Evolutionary conservation across 164 flowering plant species (phyloP), one percentile per base, ranked within the genome.

Genomic region (Chimonanthus praecox): DNA sequence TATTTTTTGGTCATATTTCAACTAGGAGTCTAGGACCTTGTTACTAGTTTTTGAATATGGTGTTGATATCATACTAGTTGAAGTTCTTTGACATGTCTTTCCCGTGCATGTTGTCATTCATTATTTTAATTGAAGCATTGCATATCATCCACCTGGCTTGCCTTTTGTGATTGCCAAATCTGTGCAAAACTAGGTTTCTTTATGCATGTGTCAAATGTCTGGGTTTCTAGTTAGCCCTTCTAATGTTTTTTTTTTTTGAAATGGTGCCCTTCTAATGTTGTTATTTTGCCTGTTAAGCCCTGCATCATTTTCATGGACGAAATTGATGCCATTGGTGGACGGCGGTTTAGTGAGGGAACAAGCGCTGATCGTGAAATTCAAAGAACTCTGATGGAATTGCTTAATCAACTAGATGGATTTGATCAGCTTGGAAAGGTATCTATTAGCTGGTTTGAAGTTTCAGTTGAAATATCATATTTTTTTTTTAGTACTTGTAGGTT

Each of bases 261-360:
- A 58, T 13, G 61, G 61, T 13, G 65, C 47, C 45, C 48, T 72
- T 50, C 54, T 58, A 10, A 65, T 48, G 9, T 20, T 76, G 44
- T 47, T 10, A 4, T 78, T 78, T 45, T 73, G 1, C 47, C 50
- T 84, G n/a, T 79, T 64, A 13, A 92, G 97, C 98, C 98, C 7
- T 94, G 98, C 85, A 94, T 94, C 76, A 94, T 92, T 67, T 96
- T 95, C 79, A 96, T 96, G 97, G 97, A 93, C 82, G 98, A 96
- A 80, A 94, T 96, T 65, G 99, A 96, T 87, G 98, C 97, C 63
- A 92, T 96, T 83, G 98, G 98, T 70, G 97, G 97, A 6, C 94
- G 97, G 66, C 94, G 99, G 62, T 90, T 96, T 64, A 89, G 95
- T 72, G 95, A 90, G 79, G 99, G 98, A 66, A 92, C 95, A 47